A percentile compares a stretch with the other conserved stretches of the same genome.
phyloP scores from a whole-genome alignment of 257 asterid genomes.

The Avicennia marina region DNA sequence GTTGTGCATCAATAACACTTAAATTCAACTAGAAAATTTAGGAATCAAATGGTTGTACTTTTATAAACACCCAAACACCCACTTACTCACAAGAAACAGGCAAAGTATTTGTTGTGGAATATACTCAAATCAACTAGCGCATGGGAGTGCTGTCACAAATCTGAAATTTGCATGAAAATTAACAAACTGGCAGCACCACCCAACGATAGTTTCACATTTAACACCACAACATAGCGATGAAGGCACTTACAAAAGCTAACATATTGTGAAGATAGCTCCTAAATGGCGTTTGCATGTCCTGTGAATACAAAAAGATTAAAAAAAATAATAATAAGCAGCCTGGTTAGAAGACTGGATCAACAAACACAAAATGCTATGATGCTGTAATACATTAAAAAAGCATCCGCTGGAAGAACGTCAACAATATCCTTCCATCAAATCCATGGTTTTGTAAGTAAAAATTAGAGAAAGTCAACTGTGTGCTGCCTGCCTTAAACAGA shows the following conservation, averaged over 20 bases:
- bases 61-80: no score
- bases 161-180: neutral
- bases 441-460: no score
- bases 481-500: no score
- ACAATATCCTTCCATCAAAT: no score
- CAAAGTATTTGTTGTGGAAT: neutral
- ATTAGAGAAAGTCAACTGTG: no score
- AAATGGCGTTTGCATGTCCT: conserved; percentile 88
- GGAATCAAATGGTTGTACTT: no score
- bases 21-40: no score
- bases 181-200: neutral
- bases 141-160: neutral
- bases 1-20: neutral
- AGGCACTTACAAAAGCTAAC: conserved; percentile 69
- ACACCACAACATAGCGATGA: neutral
- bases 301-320: conserved; percentile 16
- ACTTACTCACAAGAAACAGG: no score
- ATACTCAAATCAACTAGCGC: neutral
- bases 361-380: neutral
- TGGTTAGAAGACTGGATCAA: neutral
- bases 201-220: neutral
- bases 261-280: conserved; percentile 82
- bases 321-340: neutral
- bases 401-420: no score
- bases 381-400: no score